Evolutionary conservation across 2,329 filamentous ascomycete genomes (phyloP).

Genomic region (Apiospora phragmitis): DNA sequence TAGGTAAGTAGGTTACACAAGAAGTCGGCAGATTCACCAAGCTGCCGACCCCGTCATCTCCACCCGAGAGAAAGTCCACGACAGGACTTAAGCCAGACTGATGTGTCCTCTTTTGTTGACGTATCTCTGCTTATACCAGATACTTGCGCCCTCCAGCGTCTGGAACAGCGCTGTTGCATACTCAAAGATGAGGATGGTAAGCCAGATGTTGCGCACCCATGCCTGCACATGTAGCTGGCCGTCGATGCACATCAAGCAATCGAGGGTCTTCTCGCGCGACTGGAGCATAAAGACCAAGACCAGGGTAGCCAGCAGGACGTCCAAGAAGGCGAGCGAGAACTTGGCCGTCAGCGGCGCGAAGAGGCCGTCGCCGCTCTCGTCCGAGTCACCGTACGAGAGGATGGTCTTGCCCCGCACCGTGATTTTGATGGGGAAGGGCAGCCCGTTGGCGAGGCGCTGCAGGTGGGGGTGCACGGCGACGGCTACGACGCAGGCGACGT

Average conservation of each 20-base stretch:
- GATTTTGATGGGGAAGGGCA: slow-evolving; percentile 16
- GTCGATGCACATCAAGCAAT: slow-evolving; percentile 9
- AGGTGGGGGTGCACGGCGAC: slow-evolving; percentile 16
- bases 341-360: slow-evolving; percentile 15
- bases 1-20: background rate
- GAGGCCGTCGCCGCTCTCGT: slow-evolving; percentile 14
- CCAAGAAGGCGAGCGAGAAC: slow-evolving; percentile 7
- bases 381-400: slow-evolving; percentile 14
- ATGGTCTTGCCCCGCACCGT: slow-evolving; percentile 12
- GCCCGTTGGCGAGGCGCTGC: slow-evolving; percentile 15
- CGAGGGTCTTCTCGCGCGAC: slow-evolving; percentile 10
- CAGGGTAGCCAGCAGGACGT: slow-evolving; percentile 13
- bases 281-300: slow-evolving; percentile 11
- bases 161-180: slow-evolving; percentile 13
- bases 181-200: slow-evolving; percentile 10
- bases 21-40: background rate
- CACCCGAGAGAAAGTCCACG: background rate
- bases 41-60: background rate
- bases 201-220: slow-evolving; percentile 15
- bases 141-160: slow-evolving; percentile 12
- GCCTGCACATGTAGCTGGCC: background rate
- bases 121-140: slow-evolving; percentile 15
- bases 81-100: slow-evolving; percentile 11
- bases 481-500: slow-evolving; percentile 11
- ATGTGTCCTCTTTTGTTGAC: slow-evolving; percentile 16